Conservation (phyloP, 805 yeast genomes). For the Ogataea philodendri region DNA sequence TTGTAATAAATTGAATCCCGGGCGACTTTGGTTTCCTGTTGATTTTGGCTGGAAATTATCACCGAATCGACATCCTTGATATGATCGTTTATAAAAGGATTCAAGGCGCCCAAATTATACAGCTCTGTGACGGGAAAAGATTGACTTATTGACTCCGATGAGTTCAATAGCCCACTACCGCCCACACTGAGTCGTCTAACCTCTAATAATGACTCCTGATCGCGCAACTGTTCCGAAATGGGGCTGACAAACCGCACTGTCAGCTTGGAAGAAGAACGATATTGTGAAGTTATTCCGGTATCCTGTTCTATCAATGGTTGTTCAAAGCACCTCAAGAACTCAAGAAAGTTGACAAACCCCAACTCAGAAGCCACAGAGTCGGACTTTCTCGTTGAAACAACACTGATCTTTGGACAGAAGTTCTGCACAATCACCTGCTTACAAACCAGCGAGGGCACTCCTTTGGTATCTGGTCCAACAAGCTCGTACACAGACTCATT, state of each 20-base stretch:
- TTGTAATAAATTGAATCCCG: constrained; percentile 53
- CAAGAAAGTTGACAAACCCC: constrained; percentile 22
- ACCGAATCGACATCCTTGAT: constrained; percentile 21
- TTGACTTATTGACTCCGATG: constrained; percentile 12
- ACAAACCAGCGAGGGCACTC: constrained; percentile 29
- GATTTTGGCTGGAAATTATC: constrained; percentile 10
- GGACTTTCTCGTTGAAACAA: constrained; percentile 27
- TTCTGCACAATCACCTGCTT: constrained; percentile 31
- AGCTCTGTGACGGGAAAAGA: constrained; percentile 23
- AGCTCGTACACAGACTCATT: constrained; percentile 19
- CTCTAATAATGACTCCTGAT: constrained; percentile 20
- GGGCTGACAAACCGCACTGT: constrained; percentile 31
- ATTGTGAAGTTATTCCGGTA: constrained; percentile 11
- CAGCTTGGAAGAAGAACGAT: constrained; percentile 19
- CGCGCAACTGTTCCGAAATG: constrained; percentile 23
- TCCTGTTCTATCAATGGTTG: constrained; percentile 24
- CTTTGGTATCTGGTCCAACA: constrained; percentile 25
- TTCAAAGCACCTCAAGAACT: constrained; percentile 32
- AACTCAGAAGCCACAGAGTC: constrained; percentile 21
- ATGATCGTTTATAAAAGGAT: constrained; percentile 21
- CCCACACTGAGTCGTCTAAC: constrained; percentile 17
- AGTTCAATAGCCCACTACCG: constrained; percentile 10
- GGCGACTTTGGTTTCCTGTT: constrained; percentile 24
- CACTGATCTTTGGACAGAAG: constrained; percentile 35
- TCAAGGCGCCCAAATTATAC: constrained; percentile 20